These are phyloP conservation scores for Fusarium denticulatum DNA, from an alignment of 2,329 filamentous ascomycete species.

Conservation along the genomic window DNA sequence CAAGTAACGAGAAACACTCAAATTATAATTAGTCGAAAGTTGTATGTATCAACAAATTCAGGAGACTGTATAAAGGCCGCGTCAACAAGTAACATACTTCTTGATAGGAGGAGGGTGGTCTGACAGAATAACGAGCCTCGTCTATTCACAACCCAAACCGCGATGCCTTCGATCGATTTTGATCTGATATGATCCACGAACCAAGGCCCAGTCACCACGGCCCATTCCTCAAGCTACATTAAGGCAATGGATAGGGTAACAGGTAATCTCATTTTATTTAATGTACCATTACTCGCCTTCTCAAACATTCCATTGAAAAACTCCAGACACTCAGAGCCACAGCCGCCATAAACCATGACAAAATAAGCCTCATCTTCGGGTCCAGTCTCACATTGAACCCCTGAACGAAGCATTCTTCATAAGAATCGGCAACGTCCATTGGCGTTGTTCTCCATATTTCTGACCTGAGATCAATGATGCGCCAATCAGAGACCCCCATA, in stretches of 20 bases:
- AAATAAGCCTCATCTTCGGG: conserved; percentile 25
- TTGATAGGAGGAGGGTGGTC: background rate
- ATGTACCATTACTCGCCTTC: background rate
- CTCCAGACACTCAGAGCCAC: conserved; percentile 11
- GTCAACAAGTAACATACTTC: background rate
- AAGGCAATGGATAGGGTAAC: background rate
- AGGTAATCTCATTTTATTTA: background rate
- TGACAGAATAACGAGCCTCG: background rate
- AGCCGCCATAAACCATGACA: conserved; percentile 15
- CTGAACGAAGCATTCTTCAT: conserved; percentile 27
- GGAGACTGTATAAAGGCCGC: background rate
- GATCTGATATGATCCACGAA: background rate
- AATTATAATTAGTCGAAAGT: background rate
- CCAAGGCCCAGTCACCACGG: background rate
- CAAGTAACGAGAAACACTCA: background rate
- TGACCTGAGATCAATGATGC: background rate
- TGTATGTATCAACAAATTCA: background rate
- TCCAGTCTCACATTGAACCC: conserved; percentile 19
- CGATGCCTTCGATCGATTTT: background rate
- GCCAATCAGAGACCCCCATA: background rate
- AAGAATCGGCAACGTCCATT: conserved; percentile 18
- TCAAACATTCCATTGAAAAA: background rate
- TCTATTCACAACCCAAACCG: background rate
- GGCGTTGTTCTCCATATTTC: conserved; percentile 13
- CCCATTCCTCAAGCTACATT: background rate